Percentiles rank a stretch among this genome's conserved stretches.
Conservation (phyloP, 257 asterid genomes). For the Asclepias syriaca region DNA sequence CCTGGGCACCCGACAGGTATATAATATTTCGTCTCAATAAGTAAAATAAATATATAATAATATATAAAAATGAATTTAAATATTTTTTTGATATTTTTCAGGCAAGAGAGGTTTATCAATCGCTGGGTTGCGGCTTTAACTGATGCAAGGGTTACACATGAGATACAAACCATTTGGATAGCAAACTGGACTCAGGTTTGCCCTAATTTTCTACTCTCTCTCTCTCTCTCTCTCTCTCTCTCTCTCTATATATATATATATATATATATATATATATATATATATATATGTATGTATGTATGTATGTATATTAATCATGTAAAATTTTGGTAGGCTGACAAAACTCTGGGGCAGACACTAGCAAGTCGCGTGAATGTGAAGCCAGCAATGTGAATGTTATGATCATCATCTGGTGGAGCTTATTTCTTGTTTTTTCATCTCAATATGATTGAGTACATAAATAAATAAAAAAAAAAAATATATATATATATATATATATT, state of each 20-base stretch:
- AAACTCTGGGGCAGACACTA: constrained; percentile 65
- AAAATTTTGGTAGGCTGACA: constrained; percentile 47
- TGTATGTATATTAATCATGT: neutral
- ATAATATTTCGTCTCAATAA: too few relatives aligned
- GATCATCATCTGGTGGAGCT: neutral
- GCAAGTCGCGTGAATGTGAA: constrained; percentile 56
- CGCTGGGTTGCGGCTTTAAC: constrained; percentile 45
- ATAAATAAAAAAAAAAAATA: too few relatives aligned
- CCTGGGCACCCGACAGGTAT: constrained; percentile 44
- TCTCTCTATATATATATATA: too few relatives aligned
- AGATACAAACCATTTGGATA: constrained; percentile 39
- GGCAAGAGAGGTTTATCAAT: constrained; percentile 44
- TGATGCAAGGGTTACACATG: constrained; percentile 42
- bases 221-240: too few relatives aligned
- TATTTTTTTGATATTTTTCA: neutral
- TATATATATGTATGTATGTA: too few relatives aligned
- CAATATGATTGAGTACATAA: neutral
- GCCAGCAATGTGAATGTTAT: constrained; percentile 57
- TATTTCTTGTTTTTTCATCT: neutral
- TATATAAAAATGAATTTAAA: too few relatives aligned
- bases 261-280: too few relatives aligned
- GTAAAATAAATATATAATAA: too few relatives aligned
- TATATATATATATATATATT: too few relatives aligned
- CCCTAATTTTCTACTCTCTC: too few relatives aligned
- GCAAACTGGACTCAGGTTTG: constrained; percentile 39